These are phyloP conservation scores for Chaetoceros tenuissimus DNA, from an alignment of 108 stramenopile genomes.

Conservation along the genomic window DNA sequence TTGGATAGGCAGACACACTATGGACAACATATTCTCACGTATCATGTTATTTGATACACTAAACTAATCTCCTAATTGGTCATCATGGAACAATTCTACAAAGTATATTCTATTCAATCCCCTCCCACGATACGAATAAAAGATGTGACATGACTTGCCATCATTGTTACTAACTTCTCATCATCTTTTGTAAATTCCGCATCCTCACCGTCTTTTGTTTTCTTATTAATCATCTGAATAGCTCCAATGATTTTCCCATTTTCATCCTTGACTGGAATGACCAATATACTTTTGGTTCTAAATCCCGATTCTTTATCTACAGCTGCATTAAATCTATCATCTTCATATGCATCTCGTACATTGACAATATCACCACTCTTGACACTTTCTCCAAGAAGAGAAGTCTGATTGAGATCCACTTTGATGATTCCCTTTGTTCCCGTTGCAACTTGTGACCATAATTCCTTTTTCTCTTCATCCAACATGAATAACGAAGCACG, in stretches of 20 bases:
- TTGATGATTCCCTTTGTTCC: slow-evolving; percentile 40
- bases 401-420: slow-evolving; percentile 14
- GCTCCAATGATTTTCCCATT: slow-evolving; percentile 35
- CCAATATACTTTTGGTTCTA: slow-evolving; percentile 41
- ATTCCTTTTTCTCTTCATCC: slow-evolving; percentile 26
- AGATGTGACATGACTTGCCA: slow-evolving; percentile 43
- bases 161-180: slow-evolving; percentile 35
- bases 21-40: too few species aligned
- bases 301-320: slow-evolving; percentile 57
- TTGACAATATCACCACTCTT: slow-evolving; percentile 24
- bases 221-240: slow-evolving; percentile 55
- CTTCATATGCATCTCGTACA: slow-evolving; percentile 48
- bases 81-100: too few species aligned
- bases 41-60: too few species aligned
- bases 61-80: too few species aligned
- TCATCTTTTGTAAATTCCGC: slow-evolving; percentile 33
- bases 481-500: slow-evolving; percentile 48
- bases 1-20: too few species aligned
- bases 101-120: too few species aligned
- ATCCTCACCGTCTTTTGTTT: slow-evolving; percentile 19
- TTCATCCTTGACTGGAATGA: slow-evolving; percentile 29
- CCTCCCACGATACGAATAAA: slow-evolving; percentile 48
- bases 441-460: slow-evolving; percentile 36
- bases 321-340: slow-evolving; percentile 39
- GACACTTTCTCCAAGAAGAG: slow-evolving; percentile 38